phyloP scores from a whole-genome alignment of 192 early-diverging fungal species.

The Podila epigama region DNA sequence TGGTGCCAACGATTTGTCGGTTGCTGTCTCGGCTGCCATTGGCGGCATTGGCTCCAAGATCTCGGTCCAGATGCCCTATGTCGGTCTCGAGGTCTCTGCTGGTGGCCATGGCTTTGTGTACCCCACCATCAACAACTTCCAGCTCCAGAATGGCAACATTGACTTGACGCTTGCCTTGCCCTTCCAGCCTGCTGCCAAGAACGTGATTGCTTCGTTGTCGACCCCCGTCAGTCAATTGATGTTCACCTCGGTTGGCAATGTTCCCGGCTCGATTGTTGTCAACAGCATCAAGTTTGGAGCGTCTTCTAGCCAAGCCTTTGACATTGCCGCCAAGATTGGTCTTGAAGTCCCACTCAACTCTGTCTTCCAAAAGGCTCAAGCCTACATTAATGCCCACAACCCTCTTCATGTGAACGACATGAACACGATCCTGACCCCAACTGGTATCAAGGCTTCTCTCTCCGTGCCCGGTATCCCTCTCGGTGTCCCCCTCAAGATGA shows the following conservation, averaged over 20 bases:
- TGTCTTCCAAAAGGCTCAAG: conserved; percentile 22
- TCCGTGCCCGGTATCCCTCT: conserved; percentile 10
- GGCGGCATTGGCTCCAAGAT: conserved; percentile 21
- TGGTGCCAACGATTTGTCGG: conserved; percentile 14
- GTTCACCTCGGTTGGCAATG: conserved; percentile 17
- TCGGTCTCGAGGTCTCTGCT: conserved; percentile 19
- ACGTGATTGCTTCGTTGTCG: conserved; percentile 11
- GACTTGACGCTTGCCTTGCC: conserved; percentile 7
- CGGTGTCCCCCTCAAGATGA: conserved; percentile 15
- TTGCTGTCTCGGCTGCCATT: conserved; percentile 15
- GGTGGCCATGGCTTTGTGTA: conserved; percentile 7
- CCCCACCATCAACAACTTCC: conserved; percentile 14
- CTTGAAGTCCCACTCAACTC: conserved; percentile 6
- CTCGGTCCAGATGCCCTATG: conserved; percentile 19
- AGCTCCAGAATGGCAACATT: conserved; percentile 7
- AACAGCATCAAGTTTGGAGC: conserved; percentile 17
- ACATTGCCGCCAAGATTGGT: conserved; percentile 13
- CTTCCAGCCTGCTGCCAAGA: conserved; percentile 19
- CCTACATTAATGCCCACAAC: conserved; percentile 17
- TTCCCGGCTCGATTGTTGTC: conserved; percentile 10
- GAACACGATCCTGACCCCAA: conserved; percentile 21
- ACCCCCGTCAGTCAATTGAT: conserved; percentile 14
- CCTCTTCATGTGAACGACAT: conserved; percentile 18
- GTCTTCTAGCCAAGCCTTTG: conserved; percentile 11
- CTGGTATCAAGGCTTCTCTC: conserved; percentile 12